Conservation (phyloP, 768 basidiomycete genomes). For the Boletellus ananiceps region DNA sequence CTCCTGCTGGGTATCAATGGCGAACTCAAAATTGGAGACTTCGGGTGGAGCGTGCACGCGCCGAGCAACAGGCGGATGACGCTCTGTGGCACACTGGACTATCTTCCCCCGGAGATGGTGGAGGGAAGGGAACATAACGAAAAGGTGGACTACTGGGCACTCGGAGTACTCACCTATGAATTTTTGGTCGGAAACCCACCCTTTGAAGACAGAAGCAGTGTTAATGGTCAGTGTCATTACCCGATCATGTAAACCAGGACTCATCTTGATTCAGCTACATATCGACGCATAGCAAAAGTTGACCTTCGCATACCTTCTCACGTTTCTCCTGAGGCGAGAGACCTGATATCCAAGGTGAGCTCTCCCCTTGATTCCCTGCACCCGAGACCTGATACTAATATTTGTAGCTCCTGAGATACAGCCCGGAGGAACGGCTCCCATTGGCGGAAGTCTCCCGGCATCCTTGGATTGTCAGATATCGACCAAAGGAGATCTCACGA, state of each 20-base stretch:
- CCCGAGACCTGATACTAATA: constrained; percentile 9
- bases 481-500: constrained; percentile 43
- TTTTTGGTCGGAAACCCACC: constrained; percentile 82
- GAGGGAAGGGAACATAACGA: constrained; percentile 86
- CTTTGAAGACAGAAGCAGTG: constrained; percentile 82
- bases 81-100: constrained; percentile 93
- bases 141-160: constrained; percentile 92
- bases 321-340: constrained; percentile 41
- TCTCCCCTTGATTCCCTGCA: not conserved
- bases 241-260: constrained; percentile 1
- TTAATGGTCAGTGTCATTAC: constrained; percentile 53
- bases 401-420: constrained; percentile 73
- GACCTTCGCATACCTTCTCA: constrained; percentile 54
- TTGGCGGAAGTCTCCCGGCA: constrained; percentile 72
- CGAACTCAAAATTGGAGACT: constrained; percentile 97
- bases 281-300: constrained; percentile 84
- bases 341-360: constrained; percentile 41
- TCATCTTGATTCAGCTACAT: constrained; percentile 58
- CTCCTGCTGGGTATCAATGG: constrained; percentile 90
- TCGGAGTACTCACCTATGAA: constrained; percentile 95
- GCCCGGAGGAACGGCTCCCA: constrained; percentile 72
- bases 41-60: constrained; percentile 98
- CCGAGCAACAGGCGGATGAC: constrained; percentile 87
- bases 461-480: constrained; percentile 80
- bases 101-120: constrained; percentile 98